Evolutionary conservation across 2,329 filamentous ascomycete species (phyloP).

Genomic region (Orbilia javanica): DNA sequence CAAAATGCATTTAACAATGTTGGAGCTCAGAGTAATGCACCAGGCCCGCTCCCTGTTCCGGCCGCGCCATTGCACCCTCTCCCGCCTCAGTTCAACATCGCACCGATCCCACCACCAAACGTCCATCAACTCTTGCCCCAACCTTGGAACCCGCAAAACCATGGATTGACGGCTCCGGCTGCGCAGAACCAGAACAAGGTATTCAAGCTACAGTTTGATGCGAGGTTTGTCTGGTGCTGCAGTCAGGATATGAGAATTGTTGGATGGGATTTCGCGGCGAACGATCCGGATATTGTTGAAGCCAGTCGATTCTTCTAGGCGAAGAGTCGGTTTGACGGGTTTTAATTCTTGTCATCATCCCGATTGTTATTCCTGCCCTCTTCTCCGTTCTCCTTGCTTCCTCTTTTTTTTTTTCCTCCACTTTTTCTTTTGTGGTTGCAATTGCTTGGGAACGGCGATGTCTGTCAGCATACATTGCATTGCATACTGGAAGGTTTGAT

Average conservation of each 20-base stretch:
- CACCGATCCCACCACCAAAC: constrained; percentile 50
- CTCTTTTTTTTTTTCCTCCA: neutral
- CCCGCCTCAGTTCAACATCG: constrained; percentile 48
- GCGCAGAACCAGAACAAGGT: constrained; percentile 71
- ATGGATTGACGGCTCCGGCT: constrained; percentile 37
- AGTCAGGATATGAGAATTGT: constrained; percentile 92
- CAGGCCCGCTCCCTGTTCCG: constrained; percentile 12
- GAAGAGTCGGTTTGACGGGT: constrained; percentile 29
- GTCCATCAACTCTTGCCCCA: constrained; percentile 61
- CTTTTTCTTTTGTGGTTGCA: neutral
- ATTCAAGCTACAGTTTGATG: constrained; percentile 97
- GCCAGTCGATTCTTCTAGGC: constrained; percentile 80
- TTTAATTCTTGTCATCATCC: no score
- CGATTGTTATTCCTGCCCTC: no score
- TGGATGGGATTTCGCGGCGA: constrained; percentile 96
- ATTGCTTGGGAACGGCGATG: neutral
- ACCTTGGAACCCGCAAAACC: constrained; percentile 59
- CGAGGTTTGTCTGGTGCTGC: constrained; percentile 91
- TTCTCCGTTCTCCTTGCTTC: neutral
- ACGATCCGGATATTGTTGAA: constrained; percentile 82
- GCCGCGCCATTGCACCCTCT: constrained; percentile 13
- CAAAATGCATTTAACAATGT: constrained; percentile 47
- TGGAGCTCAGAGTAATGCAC: constrained; percentile 25
- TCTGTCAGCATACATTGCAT: constrained; percentile 1
- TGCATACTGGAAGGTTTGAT: constrained; percentile 4